A percentile compares a stretch with the other conserved stretches of the same genome.
Conservation (phyloP, 805 yeast species). For the Nakazawaea ernobii region DNA sequence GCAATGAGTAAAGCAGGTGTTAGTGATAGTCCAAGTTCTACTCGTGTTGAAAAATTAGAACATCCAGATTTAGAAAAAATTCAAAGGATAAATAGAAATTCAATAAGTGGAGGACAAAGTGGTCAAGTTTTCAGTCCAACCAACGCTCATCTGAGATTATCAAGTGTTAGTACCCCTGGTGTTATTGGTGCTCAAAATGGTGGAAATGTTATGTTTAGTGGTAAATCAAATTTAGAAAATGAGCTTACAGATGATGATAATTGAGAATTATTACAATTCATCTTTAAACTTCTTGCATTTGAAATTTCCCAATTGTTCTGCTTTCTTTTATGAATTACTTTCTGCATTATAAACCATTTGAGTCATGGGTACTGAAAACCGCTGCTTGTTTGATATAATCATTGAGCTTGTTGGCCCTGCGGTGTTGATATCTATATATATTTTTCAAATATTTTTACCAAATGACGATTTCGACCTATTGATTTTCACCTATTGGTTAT, state of each 20-base stretch:
- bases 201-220: slow-evolving; percentile 29
- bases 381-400: no score
- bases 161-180: slow-evolving; percentile 3
- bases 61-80: slow-evolving; percentile 56
- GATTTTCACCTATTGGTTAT: no score
- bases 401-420: no score
- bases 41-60: slow-evolving; percentile 27
- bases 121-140: slow-evolving; percentile 6
- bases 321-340: background rate
- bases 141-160: slow-evolving; percentile 9
- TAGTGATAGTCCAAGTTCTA: slow-evolving; percentile 16
- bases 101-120: slow-evolving; percentile 41
- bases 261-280: background rate
- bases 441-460: no score
- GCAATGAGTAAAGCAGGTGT: slow-evolving; percentile 74
- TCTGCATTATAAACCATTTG: no score
- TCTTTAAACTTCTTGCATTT: background rate
- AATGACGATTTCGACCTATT: no score
- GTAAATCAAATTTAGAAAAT: slow-evolving; percentile 50
- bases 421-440: no score
- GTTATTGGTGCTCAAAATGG: slow-evolving; percentile 29
- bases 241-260: slow-evolving; percentile 33
- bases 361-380: no score
- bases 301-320: background rate
- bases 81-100: slow-evolving; percentile 53